A percentile compares a stretch with the other conserved stretches of the same genome.
Evolutionary conservation across 2,329 filamentous ascomycete species (phyloP).

Genomic region (Paraphaeosphaeria minitans): DNA sequence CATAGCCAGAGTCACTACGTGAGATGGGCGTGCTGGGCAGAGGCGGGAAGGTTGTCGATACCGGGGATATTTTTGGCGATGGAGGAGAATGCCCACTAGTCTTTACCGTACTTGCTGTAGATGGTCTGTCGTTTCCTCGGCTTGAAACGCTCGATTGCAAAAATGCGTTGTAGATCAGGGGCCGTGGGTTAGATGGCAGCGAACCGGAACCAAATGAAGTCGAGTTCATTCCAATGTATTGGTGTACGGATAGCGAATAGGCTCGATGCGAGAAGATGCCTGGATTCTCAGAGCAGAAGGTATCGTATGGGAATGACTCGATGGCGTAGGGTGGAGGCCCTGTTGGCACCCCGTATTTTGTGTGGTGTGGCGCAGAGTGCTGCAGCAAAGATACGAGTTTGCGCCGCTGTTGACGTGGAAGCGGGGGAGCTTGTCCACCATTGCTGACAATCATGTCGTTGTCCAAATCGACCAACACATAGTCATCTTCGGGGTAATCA

Average conservation of each 20-base stretch:
- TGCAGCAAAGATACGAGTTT: conserved; percentile 90
- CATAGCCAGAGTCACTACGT: conserved; percentile 88
- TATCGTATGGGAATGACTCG: conserved; percentile 88
- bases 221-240: conserved; percentile 88
- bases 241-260: conserved; percentile 73
- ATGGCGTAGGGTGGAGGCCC: conserved; percentile 92
- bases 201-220: conserved; percentile 78
- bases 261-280: conserved; percentile 77
- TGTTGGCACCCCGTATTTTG: conserved; percentile 81
- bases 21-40: conserved; percentile 80
- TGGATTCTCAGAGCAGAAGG: conserved; percentile 85
- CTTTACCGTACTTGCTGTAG: conserved; percentile 48
- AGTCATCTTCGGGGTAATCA: conserved; percentile 91
- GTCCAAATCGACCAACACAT: conserved; percentile 92
- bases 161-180: conserved; percentile 90
- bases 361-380: conserved; percentile 85
- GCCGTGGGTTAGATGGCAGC: conserved; percentile 55
- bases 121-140: conserved; percentile 70
- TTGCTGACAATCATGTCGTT: conserved; percentile 88
- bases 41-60: conserved; percentile 77
- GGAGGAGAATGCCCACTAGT: conserved; percentile 56
- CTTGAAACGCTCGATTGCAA: conserved; percentile 73
- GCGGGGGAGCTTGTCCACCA: conserved; percentile 70
- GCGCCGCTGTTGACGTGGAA: conserved; percentile 86
- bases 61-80: conserved; percentile 70